A percentile compares a stretch with the other conserved stretches of the same genome.
Evolutionary conservation across 768 basidiomycete genomes (phyloP).

Genomic region (Termitomyces sp.): DNA sequence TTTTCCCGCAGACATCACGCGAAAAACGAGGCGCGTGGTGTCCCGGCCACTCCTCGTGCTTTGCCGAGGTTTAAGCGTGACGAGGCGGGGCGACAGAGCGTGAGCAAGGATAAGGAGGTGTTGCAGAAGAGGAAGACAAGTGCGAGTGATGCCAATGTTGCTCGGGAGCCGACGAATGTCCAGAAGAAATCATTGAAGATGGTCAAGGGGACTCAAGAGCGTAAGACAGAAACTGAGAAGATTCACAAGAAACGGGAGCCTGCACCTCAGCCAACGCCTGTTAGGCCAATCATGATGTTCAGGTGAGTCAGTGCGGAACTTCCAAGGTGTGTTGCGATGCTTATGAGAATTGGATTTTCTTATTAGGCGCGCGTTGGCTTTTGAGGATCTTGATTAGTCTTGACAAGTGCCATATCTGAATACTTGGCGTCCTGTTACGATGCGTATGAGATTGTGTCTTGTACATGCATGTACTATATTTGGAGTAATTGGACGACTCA

Average conservation of each 20-base stretch:
- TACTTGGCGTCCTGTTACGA: background rate
- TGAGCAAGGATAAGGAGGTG: background rate
- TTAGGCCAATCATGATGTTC: background rate
- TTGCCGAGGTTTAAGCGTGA: constrained; percentile 13
- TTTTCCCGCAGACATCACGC: constrained; percentile 3
- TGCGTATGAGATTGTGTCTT: background rate
- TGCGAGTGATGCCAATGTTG: background rate
- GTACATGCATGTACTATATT: background rate
- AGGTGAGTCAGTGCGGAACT: background rate
- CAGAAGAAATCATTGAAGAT: background rate
- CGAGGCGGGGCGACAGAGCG: background rate
- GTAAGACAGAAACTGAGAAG: background rate
- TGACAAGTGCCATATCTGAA: background rate
- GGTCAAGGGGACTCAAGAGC: background rate
- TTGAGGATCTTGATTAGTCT: background rate
- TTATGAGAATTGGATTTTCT: background rate
- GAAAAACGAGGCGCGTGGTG: constrained; percentile 7
- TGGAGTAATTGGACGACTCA: background rate
- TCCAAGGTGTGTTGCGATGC: background rate
- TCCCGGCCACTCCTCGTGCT: background rate
- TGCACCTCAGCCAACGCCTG: background rate
- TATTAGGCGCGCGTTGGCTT: background rate
- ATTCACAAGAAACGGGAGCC: background rate
- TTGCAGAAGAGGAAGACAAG: background rate
- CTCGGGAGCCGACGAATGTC: background rate